These are phyloP conservation scores for Macaranga tanarius DNA, from an alignment of 441 rosid species.

Conservation along the genomic window DNA sequence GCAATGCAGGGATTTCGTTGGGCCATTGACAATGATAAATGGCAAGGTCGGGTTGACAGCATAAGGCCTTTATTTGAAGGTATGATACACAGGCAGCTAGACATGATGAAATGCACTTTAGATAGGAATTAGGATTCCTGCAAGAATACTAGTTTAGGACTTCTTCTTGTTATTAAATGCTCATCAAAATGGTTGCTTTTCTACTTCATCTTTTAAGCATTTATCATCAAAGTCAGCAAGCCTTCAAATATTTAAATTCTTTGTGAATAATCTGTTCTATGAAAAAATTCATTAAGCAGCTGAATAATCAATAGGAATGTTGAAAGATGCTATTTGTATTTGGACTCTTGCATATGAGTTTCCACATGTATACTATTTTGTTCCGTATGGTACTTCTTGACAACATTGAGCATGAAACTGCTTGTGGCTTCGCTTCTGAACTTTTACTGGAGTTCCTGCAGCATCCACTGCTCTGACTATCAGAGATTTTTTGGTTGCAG, in stretches of 20 bases:
- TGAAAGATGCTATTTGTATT: neutral
- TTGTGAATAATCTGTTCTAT: neutral
- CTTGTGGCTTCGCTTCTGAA: neutral
- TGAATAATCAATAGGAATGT: neutral
- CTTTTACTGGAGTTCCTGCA: neutral
- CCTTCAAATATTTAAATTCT: neutral
- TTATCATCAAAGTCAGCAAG: neutral
- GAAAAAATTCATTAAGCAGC: neutral
- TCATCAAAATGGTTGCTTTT: neutral
- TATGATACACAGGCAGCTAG: constrained; percentile 23
- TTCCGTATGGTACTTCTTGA: neutral
- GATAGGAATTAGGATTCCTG: neutral
- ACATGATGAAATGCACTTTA: neutral
- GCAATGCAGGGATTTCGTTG: constrained; percentile 73
- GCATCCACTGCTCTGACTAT: neutral
- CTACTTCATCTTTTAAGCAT: neutral
- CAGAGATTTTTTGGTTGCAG: constrained; percentile 39
- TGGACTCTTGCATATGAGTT: neutral
- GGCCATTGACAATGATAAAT: constrained; percentile 81
- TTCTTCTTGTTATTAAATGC: neutral
- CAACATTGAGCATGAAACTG: neutral
- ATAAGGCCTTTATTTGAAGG: constrained; percentile 84
- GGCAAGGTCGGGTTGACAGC: constrained; percentile 86
- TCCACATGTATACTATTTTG: neutral
- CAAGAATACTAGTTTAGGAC: neutral